Percentiles rank a stretch among this genome's conserved stretches.
These are phyloP conservation scores for Linum lewisii DNA, from an alignment of 345 rosid genomes.

Conservation along the genomic window DNA sequence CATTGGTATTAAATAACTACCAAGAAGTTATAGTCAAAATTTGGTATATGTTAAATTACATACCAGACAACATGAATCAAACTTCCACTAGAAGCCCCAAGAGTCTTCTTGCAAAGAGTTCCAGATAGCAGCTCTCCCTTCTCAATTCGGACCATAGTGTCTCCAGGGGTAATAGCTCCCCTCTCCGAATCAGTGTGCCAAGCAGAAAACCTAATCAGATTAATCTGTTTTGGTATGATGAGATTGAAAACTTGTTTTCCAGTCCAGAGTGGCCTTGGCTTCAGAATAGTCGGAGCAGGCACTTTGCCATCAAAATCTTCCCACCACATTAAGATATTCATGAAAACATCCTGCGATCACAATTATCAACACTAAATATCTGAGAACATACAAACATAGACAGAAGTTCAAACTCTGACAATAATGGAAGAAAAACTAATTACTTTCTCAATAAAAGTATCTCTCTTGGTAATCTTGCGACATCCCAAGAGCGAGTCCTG, in stretches of 20 bases:
- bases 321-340: constrained; percentile 99
- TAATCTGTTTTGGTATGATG: constrained; percentile 95
- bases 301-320: constrained; percentile 98
- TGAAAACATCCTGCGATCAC: constrained; percentile 73
- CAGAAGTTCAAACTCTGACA: not conserved
- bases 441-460: constrained; percentile 96
- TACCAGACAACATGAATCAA: constrained; percentile 96
- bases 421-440: constrained; percentile 2
- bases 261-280: constrained; percentile 97
- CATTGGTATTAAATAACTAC: not conserved
- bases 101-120: constrained; percentile 94
- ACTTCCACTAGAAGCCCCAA: constrained; percentile 89
- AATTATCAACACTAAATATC: not conserved
- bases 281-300: constrained; percentile 88
- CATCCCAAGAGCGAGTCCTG: constrained; percentile 96
- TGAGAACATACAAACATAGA: not conserved
- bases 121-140: constrained; percentile 89
- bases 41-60: constrained; percentile 1
- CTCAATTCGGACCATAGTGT: constrained; percentile 87
- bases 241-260: constrained; percentile 98
- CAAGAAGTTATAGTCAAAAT: not conserved
- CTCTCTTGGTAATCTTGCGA: constrained; percentile 96
- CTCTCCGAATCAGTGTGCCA: constrained; percentile 84
- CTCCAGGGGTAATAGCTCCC: constrained; percentile 80
- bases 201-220: constrained; percentile 71